These are phyloP conservation scores for Neocatenulostroma microsporum DNA, from an alignment of 2,329 filamentous ascomycete species.

Conservation along the genomic window DNA sequence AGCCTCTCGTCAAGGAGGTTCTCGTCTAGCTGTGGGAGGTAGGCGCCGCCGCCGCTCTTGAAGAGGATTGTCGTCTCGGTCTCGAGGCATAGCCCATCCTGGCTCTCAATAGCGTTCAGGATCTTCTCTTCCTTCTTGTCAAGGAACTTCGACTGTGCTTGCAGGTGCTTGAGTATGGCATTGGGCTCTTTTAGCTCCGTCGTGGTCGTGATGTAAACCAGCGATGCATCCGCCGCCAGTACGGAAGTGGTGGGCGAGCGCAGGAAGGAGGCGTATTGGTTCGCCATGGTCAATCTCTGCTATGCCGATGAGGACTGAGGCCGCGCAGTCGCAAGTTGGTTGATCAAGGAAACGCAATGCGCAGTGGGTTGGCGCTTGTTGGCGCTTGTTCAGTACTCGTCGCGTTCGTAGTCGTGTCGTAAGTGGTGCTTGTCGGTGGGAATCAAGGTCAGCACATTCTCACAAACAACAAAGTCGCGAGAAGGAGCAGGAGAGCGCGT, in stretches of 20 bases:
- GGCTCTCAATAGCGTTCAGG: conserved; percentile 64
- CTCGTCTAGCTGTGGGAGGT: conserved; percentile 83
- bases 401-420: too few species aligned
- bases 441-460: too few species aligned
- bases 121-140: conserved; percentile 76
- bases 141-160: conserved; percentile 61
- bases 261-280: conserved; percentile 40
- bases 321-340: too few species aligned
- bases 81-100: conserved; percentile 64
- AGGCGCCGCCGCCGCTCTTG: conserved; percentile 68
- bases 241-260: conserved; percentile 35
- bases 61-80: conserved; percentile 80
- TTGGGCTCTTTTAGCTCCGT: conserved; percentile 62
- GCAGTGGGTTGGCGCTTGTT: too few species aligned
- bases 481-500: too few species aligned
- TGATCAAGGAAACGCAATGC: too few species aligned
- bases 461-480: too few species aligned
- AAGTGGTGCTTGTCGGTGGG: too few species aligned
- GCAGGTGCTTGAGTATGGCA: conserved; percentile 76
- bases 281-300: conserved; percentile 29
- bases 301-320: too few species aligned
- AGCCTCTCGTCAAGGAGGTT: conserved; percentile 83
- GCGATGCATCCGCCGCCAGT: conserved; percentile 39
- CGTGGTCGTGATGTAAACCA: conserved; percentile 84
- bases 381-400: too few species aligned